Conservation (phyloP, 345 rosid genomes). For the Gossypioides kirkii region DNA sequence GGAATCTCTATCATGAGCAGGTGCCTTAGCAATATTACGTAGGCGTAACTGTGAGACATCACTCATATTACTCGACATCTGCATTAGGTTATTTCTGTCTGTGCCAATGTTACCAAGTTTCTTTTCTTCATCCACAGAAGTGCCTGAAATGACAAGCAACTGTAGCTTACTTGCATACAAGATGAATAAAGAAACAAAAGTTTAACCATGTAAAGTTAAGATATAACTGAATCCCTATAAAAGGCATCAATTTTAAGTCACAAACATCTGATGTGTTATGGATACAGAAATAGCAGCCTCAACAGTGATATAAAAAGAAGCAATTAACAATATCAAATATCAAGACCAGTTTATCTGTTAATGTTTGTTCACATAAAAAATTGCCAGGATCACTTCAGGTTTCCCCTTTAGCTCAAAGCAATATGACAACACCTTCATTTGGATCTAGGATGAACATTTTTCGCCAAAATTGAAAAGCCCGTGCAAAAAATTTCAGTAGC, state of each 20-base stretch:
- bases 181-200: conserved; percentile 2
- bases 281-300: not conserved
- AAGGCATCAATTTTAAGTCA: not conserved
- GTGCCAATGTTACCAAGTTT: conserved; percentile 36
- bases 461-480: too few species aligned
- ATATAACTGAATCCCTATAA: not conserved
- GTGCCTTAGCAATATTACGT: conserved; percentile 27
- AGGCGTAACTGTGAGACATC: conserved; percentile 37
- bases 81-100: conserved; percentile 42
- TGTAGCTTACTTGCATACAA: conserved; percentile 10
- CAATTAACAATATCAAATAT: not conserved
- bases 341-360: not conserved
- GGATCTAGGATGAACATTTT: too few species aligned
- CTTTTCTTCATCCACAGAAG: conserved; percentile 38
- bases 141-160: conserved; percentile 23
- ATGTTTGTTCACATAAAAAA: not conserved
- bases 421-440: not conserved
- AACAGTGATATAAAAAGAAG: not conserved
- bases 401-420: not conserved
- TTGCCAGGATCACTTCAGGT: not conserved
- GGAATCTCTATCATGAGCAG: conserved; percentile 37
- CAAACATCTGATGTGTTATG: not conserved
- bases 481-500: not conserved
- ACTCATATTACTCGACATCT: conserved; percentile 33
- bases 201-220: not conserved